A percentile compares a stretch with the other conserved stretches of the same genome.
phyloP scores from a whole-genome alignment of 129 eudicot species.

The sunflower (Helianthus annuus) region HanXRQr2.0-SUNRISE NC_035445.2:73121465-73121964 shows the following conservation, averaged over 20 bases:
- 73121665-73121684: slow-evolving; percentile 4
- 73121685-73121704: slow-evolving; percentile 28
- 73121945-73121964: no score
- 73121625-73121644: slow-evolving; percentile 17
- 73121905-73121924: neutral
- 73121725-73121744: neutral
- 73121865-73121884: no score
- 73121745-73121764: neutral
- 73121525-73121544: slow-evolving; percentile 44
- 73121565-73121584: slow-evolving; percentile 97
- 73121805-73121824: neutral
- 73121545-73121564: slow-evolving; percentile 51
- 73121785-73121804: neutral
- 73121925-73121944: neutral
- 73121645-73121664: slow-evolving; percentile 17
- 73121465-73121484: slow-evolving; percentile 17
- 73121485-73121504: slow-evolving; percentile 19
- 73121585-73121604: slow-evolving; percentile 53
- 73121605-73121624: slow-evolving; percentile 17
- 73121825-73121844: neutral
- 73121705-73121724: neutral
- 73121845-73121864: no score
- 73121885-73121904: neutral
- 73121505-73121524: slow-evolving; percentile 24
- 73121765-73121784: neutral